Evolutionary conservation across 108 stramenopile species (phyloP), one percentile per base, ranked within the genome.

Genomic region (Pseudonitzschia multiseries): DNA sequence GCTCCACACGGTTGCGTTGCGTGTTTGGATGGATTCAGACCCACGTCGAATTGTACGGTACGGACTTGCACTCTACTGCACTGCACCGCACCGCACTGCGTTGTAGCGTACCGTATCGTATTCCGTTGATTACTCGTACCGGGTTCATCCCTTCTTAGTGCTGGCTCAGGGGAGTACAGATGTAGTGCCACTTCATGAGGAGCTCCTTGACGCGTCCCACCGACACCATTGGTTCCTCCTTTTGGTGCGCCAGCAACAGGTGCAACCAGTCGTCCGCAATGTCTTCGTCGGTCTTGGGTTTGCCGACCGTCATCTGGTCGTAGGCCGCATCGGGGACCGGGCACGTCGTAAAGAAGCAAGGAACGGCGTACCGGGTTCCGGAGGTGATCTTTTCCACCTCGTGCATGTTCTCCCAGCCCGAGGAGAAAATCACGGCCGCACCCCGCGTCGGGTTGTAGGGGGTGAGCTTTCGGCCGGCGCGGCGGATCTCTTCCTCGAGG

Each of bases 371-470:
- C 2, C 79, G 69, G 32, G 53, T 42, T 10, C 79, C 79, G 0
- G 50, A 56, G 13, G 74, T 76, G 54, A 56, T 56, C 26, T 22
- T 56, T 26, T 56, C 54, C 4, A 56, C 54, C 54, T 56, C 80
- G 59, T 81, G 80, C 80, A 81, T 81, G 70, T 81, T 81, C 65
- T 81, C 80, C 80, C 80, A 81, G 0, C 80, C 80, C 8, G 76
- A 77, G 2, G 76, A 77, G 66, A 81, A 81, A 50, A 81, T 81
- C 52, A 77, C 80, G 41, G 80, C 80, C 0, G 76, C 71, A 24
- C 80, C 80, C 15, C 72, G 69, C 24, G 40, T 72, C 8, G 80
- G 80, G 48, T 66, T 26, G 66, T 74, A 78, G 15, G 81, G 81
- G 29, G 81, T 81, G 21, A 81, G 56, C 43, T 50, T 69, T 8